Evolutionary conservation across 805 yeast genomes (phyloP).

Genomic region (Lipomyces chichibuensis): DNA sequence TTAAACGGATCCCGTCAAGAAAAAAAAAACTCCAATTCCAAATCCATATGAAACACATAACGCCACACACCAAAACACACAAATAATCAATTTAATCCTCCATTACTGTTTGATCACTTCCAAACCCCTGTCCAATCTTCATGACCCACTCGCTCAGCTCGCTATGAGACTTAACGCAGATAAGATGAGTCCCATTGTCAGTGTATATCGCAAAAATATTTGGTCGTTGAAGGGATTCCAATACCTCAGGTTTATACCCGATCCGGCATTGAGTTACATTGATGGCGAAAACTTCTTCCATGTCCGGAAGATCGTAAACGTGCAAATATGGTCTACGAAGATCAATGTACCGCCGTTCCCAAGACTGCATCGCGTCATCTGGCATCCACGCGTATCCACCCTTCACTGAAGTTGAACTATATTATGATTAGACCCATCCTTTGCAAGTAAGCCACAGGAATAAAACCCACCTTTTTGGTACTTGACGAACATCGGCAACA

Average conservation of each 20-base stretch:
- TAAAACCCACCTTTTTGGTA: constrained; percentile 17
- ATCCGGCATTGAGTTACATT: constrained; percentile 29
- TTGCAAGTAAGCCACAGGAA: neutral
- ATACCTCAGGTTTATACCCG: constrained; percentile 28
- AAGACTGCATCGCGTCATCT: constrained; percentile 27
- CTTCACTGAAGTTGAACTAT: constrained; percentile 14
- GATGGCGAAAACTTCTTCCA: constrained; percentile 25
- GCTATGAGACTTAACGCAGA: constrained; percentile 23
- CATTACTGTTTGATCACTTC: neutral
- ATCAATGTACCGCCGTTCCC: constrained; percentile 29
- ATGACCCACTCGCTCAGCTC: constrained; percentile 35
- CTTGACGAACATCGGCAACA: constrained; percentile 30
- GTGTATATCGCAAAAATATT: constrained; percentile 30
- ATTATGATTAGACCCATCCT: neutral
- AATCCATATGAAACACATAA: neutral
- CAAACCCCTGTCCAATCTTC: constrained; percentile 17
- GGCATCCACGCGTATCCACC: constrained; percentile 26
- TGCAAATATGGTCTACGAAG: constrained; percentile 33
- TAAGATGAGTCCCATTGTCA: constrained; percentile 21
- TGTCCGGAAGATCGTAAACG: constrained; percentile 13
- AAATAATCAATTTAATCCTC: neutral
- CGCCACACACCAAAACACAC: neutral
- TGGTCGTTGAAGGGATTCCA: constrained; percentile 16
- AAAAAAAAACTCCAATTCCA: neutral
- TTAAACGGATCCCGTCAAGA: neutral